These are phyloP conservation scores for Tuber magnatum DNA, from an alignment of 495 filamentous ascomycete species.

Conservation along the genomic window DNA sequence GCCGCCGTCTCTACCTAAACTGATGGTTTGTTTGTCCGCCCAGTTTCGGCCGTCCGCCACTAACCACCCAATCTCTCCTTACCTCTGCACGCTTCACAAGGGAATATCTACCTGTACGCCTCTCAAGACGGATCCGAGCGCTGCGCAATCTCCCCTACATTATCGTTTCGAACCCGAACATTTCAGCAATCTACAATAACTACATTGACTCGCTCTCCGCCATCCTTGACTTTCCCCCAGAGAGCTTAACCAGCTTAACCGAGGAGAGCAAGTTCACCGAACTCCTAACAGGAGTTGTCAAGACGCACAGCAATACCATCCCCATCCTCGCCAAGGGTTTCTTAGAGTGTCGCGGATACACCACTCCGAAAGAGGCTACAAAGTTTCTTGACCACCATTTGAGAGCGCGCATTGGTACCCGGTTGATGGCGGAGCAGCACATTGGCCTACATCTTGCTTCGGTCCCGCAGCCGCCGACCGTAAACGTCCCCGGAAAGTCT, in stretches of 20 bases:
- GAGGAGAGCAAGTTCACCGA: conserved; percentile 87
- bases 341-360: conserved; percentile 82
- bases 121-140: conserved; percentile 87
- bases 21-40: conserved; percentile 14
- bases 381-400: conserved; percentile 90
- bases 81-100: conserved; percentile 91
- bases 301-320: conserved; percentile 89
- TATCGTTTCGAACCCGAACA: conserved; percentile 90
- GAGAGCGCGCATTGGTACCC: conserved; percentile 84
- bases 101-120: conserved; percentile 81
- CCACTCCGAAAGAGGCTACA: conserved; percentile 69
- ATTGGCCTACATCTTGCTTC: conserved; percentile 84
- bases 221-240: conserved; percentile 71
- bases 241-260: conserved; percentile 69
- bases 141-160: conserved; percentile 92
- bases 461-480: conserved; percentile 6
- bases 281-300: conserved; percentile 84
- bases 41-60: conserved; percentile 66
- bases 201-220: conserved; percentile 88
- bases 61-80: conserved; percentile 70
- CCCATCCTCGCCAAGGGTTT: conserved; percentile 86
- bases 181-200: conserved; percentile 86
- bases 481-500: conserved; percentile 19
- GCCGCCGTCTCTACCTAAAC: conserved; percentile 3
- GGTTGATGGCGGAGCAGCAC: conserved; percentile 93